Base-by-base conservation (phyloP, 1,284 basidiomycete species). In the Ganoderma lingzhi region DNA sequence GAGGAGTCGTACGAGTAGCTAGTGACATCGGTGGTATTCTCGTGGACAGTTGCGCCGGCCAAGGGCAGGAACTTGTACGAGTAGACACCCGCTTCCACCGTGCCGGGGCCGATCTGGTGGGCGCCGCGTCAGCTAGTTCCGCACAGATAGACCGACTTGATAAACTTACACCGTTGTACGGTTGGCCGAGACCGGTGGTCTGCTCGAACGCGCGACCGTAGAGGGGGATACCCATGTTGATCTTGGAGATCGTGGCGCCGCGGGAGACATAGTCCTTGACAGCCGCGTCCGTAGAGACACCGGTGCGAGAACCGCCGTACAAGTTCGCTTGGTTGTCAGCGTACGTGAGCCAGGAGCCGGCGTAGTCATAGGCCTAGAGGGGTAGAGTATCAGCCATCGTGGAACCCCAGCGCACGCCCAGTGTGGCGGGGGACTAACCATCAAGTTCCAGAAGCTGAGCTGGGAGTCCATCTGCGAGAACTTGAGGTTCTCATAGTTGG, bases 381-480 rank as follows among this genome's bases (percentile, higher is more conserved):
- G 37, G 63, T 69, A 70, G 67, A 14, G 23, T n/a, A 51, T 51
- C 67, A 41, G 23, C 17, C 14, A 56, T 3, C 65, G 35, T 35
- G 32, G 53, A 45, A n/a, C 6, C 48, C n/a, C 58, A 41, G 62
- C 8, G 61, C 51, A 35, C 23, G 44, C 35, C 14, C 56, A 30
- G 8, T 28, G 8, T 12, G 48, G 48, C 23, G 9, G 32, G 32
- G 63, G 14, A 74, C 76, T 17, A 58, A 92, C 93, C 96, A 98
- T 98, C 67, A 98, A 80, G 79, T 97, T 97, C 95, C 95, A 97
- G 81, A 93, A 96, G 55, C 87, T 88, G 59, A 97, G 82, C 32
- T 87, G 89, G 15, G 79, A 78, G 77, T 96, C 89, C 93, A 97
- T 94, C 75, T 92, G 89, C 10, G 84, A 77, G 19, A 97, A 83